A percentile compares a stretch with the other conserved stretches of the same genome.
phyloP scores from a whole-genome alignment of 2,329 filamentous ascomycete species.

The Aschersonia sp. region DNA sequence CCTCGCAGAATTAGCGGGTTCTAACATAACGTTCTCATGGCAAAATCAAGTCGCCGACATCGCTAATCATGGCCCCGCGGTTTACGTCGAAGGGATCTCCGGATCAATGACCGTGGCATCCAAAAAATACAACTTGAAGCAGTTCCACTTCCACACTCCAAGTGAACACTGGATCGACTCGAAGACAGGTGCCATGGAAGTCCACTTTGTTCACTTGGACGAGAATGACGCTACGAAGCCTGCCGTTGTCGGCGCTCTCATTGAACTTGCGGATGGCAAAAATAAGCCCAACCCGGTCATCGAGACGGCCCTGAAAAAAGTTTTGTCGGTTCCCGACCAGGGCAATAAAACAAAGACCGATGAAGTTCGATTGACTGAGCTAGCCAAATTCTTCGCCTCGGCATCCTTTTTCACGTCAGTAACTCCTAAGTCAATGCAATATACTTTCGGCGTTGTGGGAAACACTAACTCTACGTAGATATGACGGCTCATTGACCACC shows the following conservation, averaged over 20 bases:
- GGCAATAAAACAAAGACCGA: too few relatives aligned
- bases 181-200: neutral
- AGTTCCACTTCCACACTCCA: neutral
- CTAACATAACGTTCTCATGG: neutral
- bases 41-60: neutral
- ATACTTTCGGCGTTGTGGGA: too few relatives aligned
- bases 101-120: neutral
- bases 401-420: too few relatives aligned
- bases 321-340: neutral
- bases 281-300: neutral
- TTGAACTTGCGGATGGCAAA: neutral
- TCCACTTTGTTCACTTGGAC: neutral
- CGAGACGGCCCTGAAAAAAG: neutral
- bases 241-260: neutral
- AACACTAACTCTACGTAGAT: too few relatives aligned
- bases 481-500: too few relatives aligned
- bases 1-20: neutral
- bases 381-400: too few relatives aligned
- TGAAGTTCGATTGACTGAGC: too few relatives aligned
- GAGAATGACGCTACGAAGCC: neutral
- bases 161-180: neutral
- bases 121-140: neutral
- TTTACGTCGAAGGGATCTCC: neutral
- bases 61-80: neutral
- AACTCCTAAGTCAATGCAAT: too few relatives aligned